phyloP scores from a whole-genome alignment of 768 basidiomycete genomes.

The Goffeauzyma gilvescens region DNA sequence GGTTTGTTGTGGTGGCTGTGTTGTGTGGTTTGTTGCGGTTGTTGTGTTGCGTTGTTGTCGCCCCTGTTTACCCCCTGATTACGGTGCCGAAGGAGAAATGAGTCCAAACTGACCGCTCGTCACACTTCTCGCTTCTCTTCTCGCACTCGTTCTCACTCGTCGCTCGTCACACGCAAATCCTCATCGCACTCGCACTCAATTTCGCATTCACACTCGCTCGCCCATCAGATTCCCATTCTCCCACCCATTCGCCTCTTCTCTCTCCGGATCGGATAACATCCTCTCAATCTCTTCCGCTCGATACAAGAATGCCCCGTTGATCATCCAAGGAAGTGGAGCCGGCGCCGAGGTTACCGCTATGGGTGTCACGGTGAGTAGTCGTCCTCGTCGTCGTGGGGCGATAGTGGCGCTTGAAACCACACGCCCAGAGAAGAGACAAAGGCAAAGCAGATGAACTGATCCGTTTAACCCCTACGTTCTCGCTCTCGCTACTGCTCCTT shows the following conservation, averaged over 20 bases:
- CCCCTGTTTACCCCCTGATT: background rate
- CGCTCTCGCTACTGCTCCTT: no score
- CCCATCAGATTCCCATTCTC: constrained; percentile 75
- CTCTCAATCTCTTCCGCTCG: constrained; percentile 35
- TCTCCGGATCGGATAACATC: constrained; percentile 94
- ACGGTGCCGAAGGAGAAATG: background rate
- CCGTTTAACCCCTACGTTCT: background rate
- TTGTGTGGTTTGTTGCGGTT: no score
- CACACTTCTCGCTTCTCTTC: no score
- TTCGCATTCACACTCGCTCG: no score
- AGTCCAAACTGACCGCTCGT: no score
- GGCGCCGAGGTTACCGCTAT: constrained; percentile 98
- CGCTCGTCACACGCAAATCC: no score
- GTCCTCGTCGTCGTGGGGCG: no score
- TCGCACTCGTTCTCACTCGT: no score
- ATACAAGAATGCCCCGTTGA: constrained; percentile 42
- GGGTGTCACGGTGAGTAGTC: constrained; percentile 60
- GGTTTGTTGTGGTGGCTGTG: no score
- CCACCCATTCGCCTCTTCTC: constrained; percentile 87
- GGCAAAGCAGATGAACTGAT: background rate
- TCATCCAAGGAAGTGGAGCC: constrained; percentile 88
- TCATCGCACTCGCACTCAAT: no score
- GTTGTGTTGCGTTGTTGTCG: no score
- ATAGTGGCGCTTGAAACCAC: constrained; percentile 3
- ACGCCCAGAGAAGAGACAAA: constrained; percentile 3